A percentile compares a stretch with the other conserved stretches of the same genome.
Evolutionary conservation across 2,329 filamentous ascomycete species (phyloP).

Genomic region (Sordariomycetes sp.): DNA sequence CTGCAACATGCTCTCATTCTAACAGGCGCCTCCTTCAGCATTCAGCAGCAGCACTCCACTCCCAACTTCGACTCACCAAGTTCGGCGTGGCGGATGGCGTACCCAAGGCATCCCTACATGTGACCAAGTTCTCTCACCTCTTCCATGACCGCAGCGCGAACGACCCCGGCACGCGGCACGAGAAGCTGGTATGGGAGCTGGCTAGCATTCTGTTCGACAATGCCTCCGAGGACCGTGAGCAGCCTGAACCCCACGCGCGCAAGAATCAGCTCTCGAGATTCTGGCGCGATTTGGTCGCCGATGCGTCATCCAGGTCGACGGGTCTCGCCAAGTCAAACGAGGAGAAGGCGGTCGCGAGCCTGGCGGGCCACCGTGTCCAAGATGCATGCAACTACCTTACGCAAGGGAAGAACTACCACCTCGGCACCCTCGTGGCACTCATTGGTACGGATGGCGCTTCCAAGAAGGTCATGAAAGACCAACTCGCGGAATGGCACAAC

Average conservation of each 20-base stretch:
- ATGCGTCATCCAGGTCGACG: conserved; percentile 41
- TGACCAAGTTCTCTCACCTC: conserved; percentile 21
- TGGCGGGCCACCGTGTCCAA: conserved; percentile 68
- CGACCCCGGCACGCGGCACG: conserved; percentile 42
- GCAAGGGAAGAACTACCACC: conserved; percentile 65
- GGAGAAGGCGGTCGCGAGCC: conserved; percentile 71
- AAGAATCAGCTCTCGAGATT: conserved; percentile 58
- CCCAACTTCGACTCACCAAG: conserved; percentile 44
- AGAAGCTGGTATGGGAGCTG: conserved; percentile 75
- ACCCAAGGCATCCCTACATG: conserved; percentile 44
- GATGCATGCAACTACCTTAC: conserved; percentile 77
- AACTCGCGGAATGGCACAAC: conserved; percentile 76
- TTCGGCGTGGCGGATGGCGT: conserved; percentile 44
- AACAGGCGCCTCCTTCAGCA: conserved; percentile 27
- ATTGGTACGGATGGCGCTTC: conserved; percentile 63
- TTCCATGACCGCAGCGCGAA: conserved; percentile 29
- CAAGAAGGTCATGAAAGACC: conserved; percentile 64
- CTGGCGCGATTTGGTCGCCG: conserved; percentile 56
- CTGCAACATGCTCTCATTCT: conserved; percentile 2
- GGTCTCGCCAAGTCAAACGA: conserved; percentile 55
- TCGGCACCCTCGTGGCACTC: conserved; percentile 76
- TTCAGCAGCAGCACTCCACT: conserved; percentile 39
- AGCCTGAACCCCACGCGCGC: conserved; percentile 28
- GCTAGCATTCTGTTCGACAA: conserved; percentile 80
- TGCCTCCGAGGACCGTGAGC: conserved; percentile 31